Evolutionary conservation across 768 basidiomycete species (phyloP).

Genomic region (Auriscalpium orientale): DNA sequence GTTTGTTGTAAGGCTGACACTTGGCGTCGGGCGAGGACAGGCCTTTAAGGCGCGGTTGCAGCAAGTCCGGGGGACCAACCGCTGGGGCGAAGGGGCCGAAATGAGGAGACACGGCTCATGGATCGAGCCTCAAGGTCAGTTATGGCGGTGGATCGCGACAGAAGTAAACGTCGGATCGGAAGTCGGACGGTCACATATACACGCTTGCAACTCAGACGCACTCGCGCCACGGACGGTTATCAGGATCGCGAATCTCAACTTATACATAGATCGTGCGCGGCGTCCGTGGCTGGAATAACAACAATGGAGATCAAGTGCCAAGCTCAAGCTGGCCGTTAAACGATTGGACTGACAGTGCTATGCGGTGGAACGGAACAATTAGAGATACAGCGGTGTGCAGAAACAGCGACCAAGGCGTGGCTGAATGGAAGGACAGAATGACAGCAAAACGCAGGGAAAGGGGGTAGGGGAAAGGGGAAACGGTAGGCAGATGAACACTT

Average conservation of each 20-base stretch:
- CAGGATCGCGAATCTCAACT: too few relatives aligned
- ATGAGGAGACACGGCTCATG: not conserved
- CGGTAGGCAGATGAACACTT: not conserved
- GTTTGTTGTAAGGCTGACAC: not conserved
- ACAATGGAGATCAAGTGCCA: too few relatives aligned
- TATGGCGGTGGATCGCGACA: not conserved
- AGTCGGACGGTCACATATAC: too few relatives aligned
- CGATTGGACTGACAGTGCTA: not conserved
- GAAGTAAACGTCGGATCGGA: not conserved
- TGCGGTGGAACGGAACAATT: constrained; percentile 1
- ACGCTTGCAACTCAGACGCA: not conserved
- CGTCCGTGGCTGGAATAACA: too few relatives aligned
- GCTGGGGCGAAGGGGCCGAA: not conserved
- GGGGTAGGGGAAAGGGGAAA: not conserved
- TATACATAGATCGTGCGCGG: too few relatives aligned
- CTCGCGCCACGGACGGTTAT: not conserved
- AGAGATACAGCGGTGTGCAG: constrained; percentile 11
- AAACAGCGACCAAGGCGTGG: not conserved
- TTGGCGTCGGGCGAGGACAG: too few relatives aligned
- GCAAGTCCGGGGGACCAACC: too few relatives aligned
- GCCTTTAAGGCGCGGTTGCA: too few relatives aligned
- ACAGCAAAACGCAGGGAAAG: not conserved
- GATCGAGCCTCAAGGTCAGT: not conserved
- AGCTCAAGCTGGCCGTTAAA: too few relatives aligned
- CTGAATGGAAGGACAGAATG: not conserved